phyloP scores from a whole-genome alignment of 1,139 yeast genomes.

The Hemisphaericaspora subhashii region DNA sequence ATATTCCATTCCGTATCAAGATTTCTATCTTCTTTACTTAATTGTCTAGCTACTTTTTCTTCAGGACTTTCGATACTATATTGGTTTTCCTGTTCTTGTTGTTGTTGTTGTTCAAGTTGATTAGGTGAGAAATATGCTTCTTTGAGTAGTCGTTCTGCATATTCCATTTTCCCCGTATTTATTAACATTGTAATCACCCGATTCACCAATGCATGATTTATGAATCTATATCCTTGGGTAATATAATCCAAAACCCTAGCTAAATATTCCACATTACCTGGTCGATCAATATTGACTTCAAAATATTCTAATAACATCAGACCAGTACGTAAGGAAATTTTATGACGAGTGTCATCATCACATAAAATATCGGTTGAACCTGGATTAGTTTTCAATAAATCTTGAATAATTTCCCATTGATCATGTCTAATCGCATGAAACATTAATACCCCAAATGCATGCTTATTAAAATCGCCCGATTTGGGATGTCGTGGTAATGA shows the following conservation, averaged over 20 bases:
- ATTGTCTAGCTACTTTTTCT: neutral
- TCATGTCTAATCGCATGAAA: constrained; percentile 29
- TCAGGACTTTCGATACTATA: neutral
- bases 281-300: constrained; percentile 11
- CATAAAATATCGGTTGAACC: constrained; percentile 4
- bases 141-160: constrained; percentile 13
- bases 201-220: constrained; percentile 11
- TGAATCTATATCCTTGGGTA: constrained; percentile 3
- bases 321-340: constrained; percentile 11
- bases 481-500: constrained; percentile 2
- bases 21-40: neutral
- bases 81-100: neutral
- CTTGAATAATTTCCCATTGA: constrained; percentile 15
- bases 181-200: constrained; percentile 10
- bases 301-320: constrained; percentile 16
- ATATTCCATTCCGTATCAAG: neutral
- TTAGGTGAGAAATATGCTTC: constrained; percentile 9
- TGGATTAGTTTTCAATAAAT: constrained; percentile 14
- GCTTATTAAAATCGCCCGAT: neutral
- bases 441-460: constrained; percentile 18
- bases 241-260: constrained; percentile 9
- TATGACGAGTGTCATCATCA: neutral
- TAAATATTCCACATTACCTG: constrained; percentile 7
- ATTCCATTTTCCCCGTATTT: constrained; percentile 9
- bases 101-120: neutral